Conservation (phyloP, 2,329 filamentous ascomycete genomes). For the Chaetomiaceae sp. region DNA sequence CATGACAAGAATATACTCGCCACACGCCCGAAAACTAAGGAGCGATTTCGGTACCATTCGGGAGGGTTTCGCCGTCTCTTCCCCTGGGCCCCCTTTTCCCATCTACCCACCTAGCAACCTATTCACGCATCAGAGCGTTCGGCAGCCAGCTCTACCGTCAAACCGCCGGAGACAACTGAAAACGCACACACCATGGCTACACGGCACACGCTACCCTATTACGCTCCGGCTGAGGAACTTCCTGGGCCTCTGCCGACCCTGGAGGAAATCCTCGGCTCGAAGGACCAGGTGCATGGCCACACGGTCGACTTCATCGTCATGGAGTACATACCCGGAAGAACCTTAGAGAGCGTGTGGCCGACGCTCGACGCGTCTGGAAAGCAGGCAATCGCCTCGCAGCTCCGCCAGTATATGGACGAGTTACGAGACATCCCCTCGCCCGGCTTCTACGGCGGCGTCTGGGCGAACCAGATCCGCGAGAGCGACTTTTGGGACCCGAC, state of each 20-base stretch:
- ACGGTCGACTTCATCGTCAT: slow-evolving; percentile 3
- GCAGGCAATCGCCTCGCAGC: neutral
- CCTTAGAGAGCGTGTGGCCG: neutral
- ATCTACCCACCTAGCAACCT: too few species aligned
- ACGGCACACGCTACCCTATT: neutral
- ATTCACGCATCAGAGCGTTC: too few species aligned
- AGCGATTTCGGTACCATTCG: too few species aligned
- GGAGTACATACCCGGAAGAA: slow-evolving; percentile 6
- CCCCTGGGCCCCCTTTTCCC: too few species aligned
- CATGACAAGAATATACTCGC: too few species aligned
- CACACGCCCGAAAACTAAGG: too few species aligned
- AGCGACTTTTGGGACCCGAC: neutral
- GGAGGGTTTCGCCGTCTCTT: too few species aligned
- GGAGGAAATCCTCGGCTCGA: slow-evolving; percentile 4
- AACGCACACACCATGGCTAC: neutral
- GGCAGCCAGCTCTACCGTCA: too few species aligned
- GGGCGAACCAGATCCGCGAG: neutral
- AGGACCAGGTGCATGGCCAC: too few species aligned
- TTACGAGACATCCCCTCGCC: slow-evolving; percentile 4
- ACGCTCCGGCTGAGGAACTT: neutral
- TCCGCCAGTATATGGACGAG: neutral
- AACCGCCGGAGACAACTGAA: too few species aligned
- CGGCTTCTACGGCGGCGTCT: slow-evolving; percentile 3
- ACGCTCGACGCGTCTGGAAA: neutral
- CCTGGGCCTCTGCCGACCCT: neutral